Conservation (phyloP, 768 basidiomycete species). For the Mycena rebaudengoi region DNA sequence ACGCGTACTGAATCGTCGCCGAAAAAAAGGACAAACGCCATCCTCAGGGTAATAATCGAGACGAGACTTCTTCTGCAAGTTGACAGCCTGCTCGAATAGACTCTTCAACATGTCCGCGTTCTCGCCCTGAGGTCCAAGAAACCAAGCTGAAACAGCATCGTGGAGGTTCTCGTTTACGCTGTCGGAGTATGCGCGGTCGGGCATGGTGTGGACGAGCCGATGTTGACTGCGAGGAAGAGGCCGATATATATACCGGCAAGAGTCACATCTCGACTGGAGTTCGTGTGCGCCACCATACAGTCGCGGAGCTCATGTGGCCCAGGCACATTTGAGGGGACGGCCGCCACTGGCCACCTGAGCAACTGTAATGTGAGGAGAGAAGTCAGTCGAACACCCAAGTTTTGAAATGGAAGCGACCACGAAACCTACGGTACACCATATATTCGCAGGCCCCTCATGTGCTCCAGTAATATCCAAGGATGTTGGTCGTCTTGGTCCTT, state of each 20-base stretch:
- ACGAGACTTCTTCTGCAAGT: constrained; percentile 33
- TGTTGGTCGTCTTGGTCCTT: constrained; percentile 9
- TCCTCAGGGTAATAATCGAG: constrained; percentile 40
- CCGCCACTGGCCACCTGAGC: constrained; percentile 12
- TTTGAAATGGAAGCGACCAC: constrained; percentile 9
- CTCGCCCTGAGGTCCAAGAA: constrained; percentile 50
- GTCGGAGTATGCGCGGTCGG: constrained; percentile 16
- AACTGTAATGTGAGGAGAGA: constrained; percentile 7
- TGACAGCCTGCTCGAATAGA: constrained; percentile 34
- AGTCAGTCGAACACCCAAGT: constrained; percentile 7
- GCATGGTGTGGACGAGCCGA: constrained; percentile 8
- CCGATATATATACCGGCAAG: constrained; percentile 8
- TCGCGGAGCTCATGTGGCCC: constrained; percentile 13
- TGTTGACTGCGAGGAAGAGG: constrained; percentile 15
- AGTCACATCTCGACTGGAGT: constrained; percentile 7
- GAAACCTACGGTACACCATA: constrained; percentile 2
- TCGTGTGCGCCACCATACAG: constrained; percentile 8
- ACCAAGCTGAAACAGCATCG: constrained; percentile 44
- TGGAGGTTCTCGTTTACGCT: constrained; percentile 15
- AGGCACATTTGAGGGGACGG: constrained; percentile 4
- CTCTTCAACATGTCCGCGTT: constrained; percentile 39
- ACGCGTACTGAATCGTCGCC: constrained; percentile 10
- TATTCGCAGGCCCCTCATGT: constrained; percentile 7
- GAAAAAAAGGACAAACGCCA: constrained; percentile 33
- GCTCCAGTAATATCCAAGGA: constrained; percentile 7